These are phyloP conservation scores for Salix purpurea DNA, from an alignment of 345 rosid genomes.

Conservation along the genomic window DNA sequence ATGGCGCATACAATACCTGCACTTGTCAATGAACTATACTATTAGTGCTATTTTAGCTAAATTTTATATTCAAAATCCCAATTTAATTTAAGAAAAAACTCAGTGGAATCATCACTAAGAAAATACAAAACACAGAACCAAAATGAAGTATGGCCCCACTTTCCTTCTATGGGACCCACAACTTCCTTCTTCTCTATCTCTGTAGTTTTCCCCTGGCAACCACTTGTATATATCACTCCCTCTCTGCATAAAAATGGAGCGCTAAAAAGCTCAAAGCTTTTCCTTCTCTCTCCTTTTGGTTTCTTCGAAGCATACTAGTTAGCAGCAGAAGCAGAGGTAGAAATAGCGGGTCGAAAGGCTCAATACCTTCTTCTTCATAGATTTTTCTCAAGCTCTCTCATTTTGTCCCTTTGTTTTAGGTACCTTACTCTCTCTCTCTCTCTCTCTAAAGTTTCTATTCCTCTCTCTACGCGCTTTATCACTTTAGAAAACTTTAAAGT, in stretches of 20 bases:
- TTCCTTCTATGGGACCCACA: slow-evolving; percentile 5
- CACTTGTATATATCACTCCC: neutral
- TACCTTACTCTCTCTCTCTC: neutral
- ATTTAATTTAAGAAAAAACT: no score
- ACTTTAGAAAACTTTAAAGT: slow-evolving; percentile 1
- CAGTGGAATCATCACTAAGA: neutral
- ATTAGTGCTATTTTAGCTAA: no score
- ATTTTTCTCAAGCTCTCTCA: neutral
- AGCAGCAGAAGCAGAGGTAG: neutral
- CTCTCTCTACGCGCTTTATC: neutral
- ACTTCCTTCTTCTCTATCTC: slow-evolving; percentile 8
- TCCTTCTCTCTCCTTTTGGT: neutral
- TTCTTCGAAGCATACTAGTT: neutral
- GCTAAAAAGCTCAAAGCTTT: neutral
- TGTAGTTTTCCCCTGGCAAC: neutral
- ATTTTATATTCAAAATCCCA: no score
- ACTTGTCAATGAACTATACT: no score
- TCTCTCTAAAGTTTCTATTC: neutral
- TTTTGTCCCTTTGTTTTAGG: neutral
- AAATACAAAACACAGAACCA: neutral
- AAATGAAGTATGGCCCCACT: neutral
- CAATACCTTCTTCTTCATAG: neutral
- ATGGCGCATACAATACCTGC: no score
- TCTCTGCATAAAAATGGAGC: neutral
- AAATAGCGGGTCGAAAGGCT: neutral